Conservation (phyloP, 73 alveolate genomes). For the Urostyla sp. region DNA sequence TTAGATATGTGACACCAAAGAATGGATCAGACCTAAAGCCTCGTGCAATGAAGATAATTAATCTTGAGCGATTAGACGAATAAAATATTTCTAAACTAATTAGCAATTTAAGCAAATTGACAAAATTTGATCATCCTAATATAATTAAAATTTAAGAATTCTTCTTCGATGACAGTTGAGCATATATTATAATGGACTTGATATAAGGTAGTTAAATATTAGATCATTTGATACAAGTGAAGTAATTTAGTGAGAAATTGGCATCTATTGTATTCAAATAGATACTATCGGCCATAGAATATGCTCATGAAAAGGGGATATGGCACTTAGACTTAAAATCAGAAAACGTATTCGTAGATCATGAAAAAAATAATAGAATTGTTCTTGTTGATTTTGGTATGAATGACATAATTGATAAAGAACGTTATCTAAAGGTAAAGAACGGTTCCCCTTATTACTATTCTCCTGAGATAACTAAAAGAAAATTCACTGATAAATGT, state of each 20-base stretch:
- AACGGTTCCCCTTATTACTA: constrained; percentile 5
- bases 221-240: constrained; percentile 17
- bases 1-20: not conserved
- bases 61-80: not conserved
- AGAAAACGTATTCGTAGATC: constrained; percentile 24
- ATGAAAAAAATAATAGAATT: not conserved
- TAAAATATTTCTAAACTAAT: not conserved
- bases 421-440: constrained; percentile 2
- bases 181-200: not conserved
- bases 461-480: constrained; percentile 14
- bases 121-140: constrained; percentile 18
- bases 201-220: constrained; percentile 28
- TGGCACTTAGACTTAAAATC: constrained; percentile 13
- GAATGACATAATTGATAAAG: not conserved
- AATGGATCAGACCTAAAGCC: not conserved
- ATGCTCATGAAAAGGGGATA: constrained; percentile 1
- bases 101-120: not conserved
- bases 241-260: constrained; percentile 29
- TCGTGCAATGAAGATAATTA: not conserved
- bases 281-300: constrained; percentile 19
- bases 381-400: constrained; percentile 17
- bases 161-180: not conserved
- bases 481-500: constrained; percentile 7
- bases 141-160: not conserved
- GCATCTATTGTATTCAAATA: constrained; percentile 6